phyloP scores from a whole-genome alignment of 2,329 filamentous ascomycete species.

The Aspergillus luchuensis region DNA sequence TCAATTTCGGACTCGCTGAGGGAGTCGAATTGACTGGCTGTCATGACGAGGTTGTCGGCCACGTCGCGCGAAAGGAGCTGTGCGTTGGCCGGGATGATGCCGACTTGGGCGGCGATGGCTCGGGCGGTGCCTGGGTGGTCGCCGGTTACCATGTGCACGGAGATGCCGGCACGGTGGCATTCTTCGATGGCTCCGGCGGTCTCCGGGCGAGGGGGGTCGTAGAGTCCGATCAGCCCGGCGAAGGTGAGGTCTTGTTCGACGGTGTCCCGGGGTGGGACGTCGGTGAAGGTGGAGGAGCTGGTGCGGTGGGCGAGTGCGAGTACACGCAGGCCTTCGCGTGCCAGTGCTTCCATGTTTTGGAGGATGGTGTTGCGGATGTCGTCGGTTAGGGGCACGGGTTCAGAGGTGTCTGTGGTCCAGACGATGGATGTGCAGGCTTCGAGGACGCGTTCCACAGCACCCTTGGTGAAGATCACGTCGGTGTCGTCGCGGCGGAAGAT shows the following conservation, averaged over 20 bases:
- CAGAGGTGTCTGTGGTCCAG: slow-evolving; percentile 39
- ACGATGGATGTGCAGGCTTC: slow-evolving; percentile 61
- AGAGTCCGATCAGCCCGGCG: slow-evolving; percentile 80
- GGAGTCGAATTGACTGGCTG: slow-evolving; percentile 76
- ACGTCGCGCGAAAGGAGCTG: slow-evolving; percentile 61
- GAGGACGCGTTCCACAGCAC: slow-evolving; percentile 69
- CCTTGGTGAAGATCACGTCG: slow-evolving; percentile 44
- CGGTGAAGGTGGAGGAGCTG: slow-evolving; percentile 15
- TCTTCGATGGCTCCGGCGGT: slow-evolving; percentile 71
- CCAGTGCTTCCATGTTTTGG: slow-evolving; percentile 68
- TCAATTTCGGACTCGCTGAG: slow-evolving; percentile 74
- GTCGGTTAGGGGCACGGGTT: slow-evolving; percentile 52
- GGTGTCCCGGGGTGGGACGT: slow-evolving; percentile 51
- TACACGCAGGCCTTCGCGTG: slow-evolving; percentile 67
- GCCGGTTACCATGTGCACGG: slow-evolving; percentile 81
- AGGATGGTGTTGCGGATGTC: slow-evolving; percentile 60
- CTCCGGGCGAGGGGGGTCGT: slow-evolving; percentile 81
- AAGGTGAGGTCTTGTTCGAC: slow-evolving; percentile 72
- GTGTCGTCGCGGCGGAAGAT: slow-evolving; percentile 53
- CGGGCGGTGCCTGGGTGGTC: slow-evolving; percentile 78
- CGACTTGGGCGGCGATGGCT: slow-evolving; percentile 76
- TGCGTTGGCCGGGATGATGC: slow-evolving; percentile 69
- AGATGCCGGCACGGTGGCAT: slow-evolving; percentile 73
- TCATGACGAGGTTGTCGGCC: slow-evolving; percentile 71
- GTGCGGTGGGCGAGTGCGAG: slow-evolving; percentile 61